Base-by-base conservation (phyloP, 192 early-diverging fungal species). In the Backusella morwellensis region DNA sequence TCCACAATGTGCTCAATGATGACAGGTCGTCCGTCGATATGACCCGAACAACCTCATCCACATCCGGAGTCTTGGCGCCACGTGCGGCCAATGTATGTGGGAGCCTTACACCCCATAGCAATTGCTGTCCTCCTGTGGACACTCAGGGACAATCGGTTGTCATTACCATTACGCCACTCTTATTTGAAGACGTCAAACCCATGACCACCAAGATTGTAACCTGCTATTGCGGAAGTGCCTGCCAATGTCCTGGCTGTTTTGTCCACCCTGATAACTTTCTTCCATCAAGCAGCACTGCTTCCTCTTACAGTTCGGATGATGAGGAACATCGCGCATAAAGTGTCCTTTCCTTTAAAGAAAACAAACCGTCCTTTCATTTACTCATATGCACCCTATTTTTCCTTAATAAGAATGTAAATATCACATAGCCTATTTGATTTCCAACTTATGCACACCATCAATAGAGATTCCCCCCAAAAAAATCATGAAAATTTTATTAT, bases 231-330 rank as follows among this genome's bases (percentile, higher is more conserved):
- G 80, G 80, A 34, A 15, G 1, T 14, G 11, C 44, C 5, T 82
- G 80, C 56, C 32, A 50, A 7, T 82, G 80, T 52, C 76, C 80
- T 7, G 80, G 80, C 2, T 82, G 80, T 32, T 52, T 82, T n/a
- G 80, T 82, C 11, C 80, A 82, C 36, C 74, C 80, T 23, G 75
- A 77, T 38, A 75, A 79, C 15, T 35, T 14, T 34, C 21, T 41
- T 38, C 17, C 15, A 17, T 36, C 36, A 2, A 40, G 36, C 32
- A 38, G 67, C 19, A 68, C 42, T 70, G 52, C 67, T 54, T 77
- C 68, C 11, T 38, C 23, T 36, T 70, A 70, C 50, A 54, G 68
- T 34, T 79, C 78, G 3, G 78, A 79, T 75, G 78, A 79, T 69
- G 78, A 79, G 29, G 75, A 77, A 8, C 75, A 11, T 63, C 11